A percentile compares a stretch with the other conserved stretches of the same genome.
These are phyloP conservation scores for Plasmodium ovale DNA, from an alignment of 169 alveolate genomes.

Conservation along the genomic window DNA sequence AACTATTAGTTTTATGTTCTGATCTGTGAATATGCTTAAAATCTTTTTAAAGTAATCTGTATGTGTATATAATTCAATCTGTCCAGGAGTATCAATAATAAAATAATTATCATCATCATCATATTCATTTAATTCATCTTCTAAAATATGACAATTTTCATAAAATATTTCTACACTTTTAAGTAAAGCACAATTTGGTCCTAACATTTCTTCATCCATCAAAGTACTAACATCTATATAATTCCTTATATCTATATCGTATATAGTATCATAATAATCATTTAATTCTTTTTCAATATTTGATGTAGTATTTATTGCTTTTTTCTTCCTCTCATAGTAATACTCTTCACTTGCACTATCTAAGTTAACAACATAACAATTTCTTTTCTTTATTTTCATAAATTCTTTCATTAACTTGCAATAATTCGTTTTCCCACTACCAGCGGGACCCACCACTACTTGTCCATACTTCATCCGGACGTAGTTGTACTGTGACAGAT, in stretches of 20 bases:
- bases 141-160: constrained; percentile 94
- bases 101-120: constrained; percentile 95
- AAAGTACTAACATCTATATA: constrained; percentile 94
- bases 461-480: constrained; percentile 92
- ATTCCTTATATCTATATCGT: constrained; percentile 95
- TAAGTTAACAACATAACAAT: constrained; percentile 94
- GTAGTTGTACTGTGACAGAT: not conserved
- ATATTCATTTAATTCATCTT: constrained; percentile 92
- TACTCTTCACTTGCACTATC: constrained; percentile 98
- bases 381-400: constrained; percentile 90
- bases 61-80: constrained; percentile 97
- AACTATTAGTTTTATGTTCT: constrained; percentile 94
- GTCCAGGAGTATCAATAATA: constrained; percentile 98
- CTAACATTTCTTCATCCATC: constrained; percentile 94
- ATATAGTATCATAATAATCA: constrained; percentile 81
- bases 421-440: constrained; percentile 98
- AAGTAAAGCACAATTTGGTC: constrained; percentile 98
- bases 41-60: constrained; percentile 94
- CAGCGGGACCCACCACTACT: constrained; percentile 98
- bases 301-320: constrained; percentile 80
- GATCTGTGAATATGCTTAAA: constrained; percentile 86
- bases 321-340: constrained; percentile 78
- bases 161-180: constrained; percentile 95
- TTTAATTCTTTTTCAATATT: constrained; percentile 88
- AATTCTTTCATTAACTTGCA: constrained; percentile 94